Base-by-base conservation (phyloP, 2,329 filamentous ascomycete genomes). In the Diaporthe destruens region DNA sequence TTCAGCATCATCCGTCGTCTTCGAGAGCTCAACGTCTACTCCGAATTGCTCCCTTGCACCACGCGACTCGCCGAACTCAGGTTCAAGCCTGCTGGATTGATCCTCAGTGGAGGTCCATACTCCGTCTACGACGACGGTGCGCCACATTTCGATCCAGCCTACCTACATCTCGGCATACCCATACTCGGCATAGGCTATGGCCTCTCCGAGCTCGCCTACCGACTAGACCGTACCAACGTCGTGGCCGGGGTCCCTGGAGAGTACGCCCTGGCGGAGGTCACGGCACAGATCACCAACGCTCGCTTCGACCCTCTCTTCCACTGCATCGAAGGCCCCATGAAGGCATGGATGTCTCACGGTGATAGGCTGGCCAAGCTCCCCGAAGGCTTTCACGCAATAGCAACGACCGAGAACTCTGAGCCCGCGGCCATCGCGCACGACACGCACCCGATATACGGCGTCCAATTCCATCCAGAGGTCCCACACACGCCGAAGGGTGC, bases 401-500 rank as follows among this genome's bases (percentile, higher is more conserved):
- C 93, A 66, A 92, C 87, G 6, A 96, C 94, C 2, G 80, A 85
- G 66, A 97, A 96, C 84, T 91, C 93, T 0, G 89, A 91, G 32
- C 97, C 89, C 77, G 95, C 95, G 14, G 94, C 90, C 72, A 97
- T 96, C 77, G 93, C 92, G 23, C 92, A 95, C 80, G 80, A 89
- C 80, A 82, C 83, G 11, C 90, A 92, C 84, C 90, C 91, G 34
- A 91, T 94, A 77, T 97, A 91, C 79, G 94, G 93, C 70, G 89
- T 98, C 59, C 95, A 98, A 80, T 96, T 98, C 81, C 95, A 98
- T 82, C 95, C 95, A 0, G 95, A 98, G 81, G 88, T 98, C 18
- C 72, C 73, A 7, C 73, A 74, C 54, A 74, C 73, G 42, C 87
- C 89, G 11, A 86, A 88, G 71, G 95, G 95, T 44, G 92, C 81